Base-by-base conservation (phyloP, 352 stramenopile genomes). In the Pythium sp. region DNA sequence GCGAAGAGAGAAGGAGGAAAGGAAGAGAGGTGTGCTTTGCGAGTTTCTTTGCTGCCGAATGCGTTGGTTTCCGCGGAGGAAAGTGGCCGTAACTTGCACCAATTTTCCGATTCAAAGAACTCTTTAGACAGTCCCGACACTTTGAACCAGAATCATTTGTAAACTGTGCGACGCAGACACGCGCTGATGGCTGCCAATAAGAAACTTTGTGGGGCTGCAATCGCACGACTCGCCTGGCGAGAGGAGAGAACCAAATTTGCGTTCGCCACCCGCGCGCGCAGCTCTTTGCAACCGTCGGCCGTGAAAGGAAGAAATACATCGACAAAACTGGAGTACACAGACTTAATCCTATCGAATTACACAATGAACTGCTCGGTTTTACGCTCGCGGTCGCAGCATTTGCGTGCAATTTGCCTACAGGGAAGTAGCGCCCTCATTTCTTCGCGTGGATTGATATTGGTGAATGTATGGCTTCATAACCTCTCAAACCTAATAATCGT, bases 41-140 rank as follows among this genome's bases (percentile, higher is more conserved):
- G 51, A 57, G 51, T 57, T 57, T 57, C 51, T 57, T 57, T 57
- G 51, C 24, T 20, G 22, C 51, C 51, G 24, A 57, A 34, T 56
- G n/a, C 5, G 15, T 47, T 20, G 41, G 36, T 20, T 46, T 46
- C 38, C 38, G 15, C 14, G 30, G 9, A 7, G 15, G 14, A 47
- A 47, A n/a, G 41, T 3, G 15, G 0, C 14, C 11, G 15, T n/a
- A 47, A 47, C 38, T 47, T 47, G 15, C 38, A 47, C 38, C 38
- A 20, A 9, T 47, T 47, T 47, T 47, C 41, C 22, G 22, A 34
- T 34, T 57, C 24, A 57, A 55, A 43, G 41, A 47, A 15, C 20
- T n/a, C 15, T n/a, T 47, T 47, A 47, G 41, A 47, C 41, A 47
- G 15, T 5, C 41, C 41, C 30, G 30, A 5, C 30, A 32, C 30